Evolutionary conservation across 257 asterid species (phyloP), one percentile per base, ranked within the genome.

Genomic region (Mentha longifolia): DNA sequence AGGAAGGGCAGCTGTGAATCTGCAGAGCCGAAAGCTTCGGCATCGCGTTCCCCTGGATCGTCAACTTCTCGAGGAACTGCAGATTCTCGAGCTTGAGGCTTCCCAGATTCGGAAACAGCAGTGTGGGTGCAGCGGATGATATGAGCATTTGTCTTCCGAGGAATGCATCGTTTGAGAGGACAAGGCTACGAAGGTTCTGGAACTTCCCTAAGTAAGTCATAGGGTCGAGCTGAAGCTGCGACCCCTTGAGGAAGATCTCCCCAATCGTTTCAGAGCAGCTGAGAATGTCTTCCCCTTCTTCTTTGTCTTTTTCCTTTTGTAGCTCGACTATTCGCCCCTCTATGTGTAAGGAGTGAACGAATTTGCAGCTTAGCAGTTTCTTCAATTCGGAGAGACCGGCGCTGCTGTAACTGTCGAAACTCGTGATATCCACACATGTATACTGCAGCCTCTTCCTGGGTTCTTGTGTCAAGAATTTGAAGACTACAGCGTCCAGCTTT

Each of bases 71-170:
- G 42, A 80, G 33, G 14, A 5, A 20, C 57, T n/a, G 41, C 69
- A 83, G 69, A 7, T 45, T 58, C 4, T 10, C 25, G 54, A 80
- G 69, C 57, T 78, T 70, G 10, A 83, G 47, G n/a, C 39, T 43
- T 15, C 50, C 61, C 9, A 83, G 85, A 19, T 70, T 28, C 7
- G 14, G 66, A 57, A 83, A 30, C 4, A n/a, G n/a, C n/a, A n/a
- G n/a, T n/a, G n/a, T n/a, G n/a, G 33, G 33, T 1, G 33, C 2
- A 30, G 4, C 3, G 80, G 16, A 56, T 50, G 51, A 19, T 68
- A 80, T 0, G 15, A 1, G 3, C 42, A 80, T 66, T 47, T 66
- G 3, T 12, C 33, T 30, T 28, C 74, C 78, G 2, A 2, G 7
- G 16, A 59, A 69, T 6, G 84, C 84, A 45, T 76, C 74, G 0